Conservation (phyloP, 2,329 filamentous ascomycete genomes). For the Scolecobasidium constrictum region DNA sequence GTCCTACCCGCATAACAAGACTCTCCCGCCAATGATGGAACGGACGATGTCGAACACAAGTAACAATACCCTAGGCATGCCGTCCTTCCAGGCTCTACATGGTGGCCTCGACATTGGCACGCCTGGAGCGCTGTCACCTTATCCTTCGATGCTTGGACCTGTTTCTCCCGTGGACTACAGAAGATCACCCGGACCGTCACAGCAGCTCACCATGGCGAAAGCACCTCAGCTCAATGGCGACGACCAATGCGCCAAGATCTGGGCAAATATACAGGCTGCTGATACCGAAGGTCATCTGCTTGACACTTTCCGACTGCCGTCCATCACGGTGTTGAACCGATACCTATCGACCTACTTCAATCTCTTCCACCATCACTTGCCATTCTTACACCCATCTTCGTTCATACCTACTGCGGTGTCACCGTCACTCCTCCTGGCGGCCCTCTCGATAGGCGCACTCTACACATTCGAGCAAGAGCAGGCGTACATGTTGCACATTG, state of each 20-base stretch:
- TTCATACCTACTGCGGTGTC: slow-evolving; percentile 74
- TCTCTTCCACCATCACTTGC: slow-evolving; percentile 91
- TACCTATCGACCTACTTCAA: slow-evolving; percentile 95
- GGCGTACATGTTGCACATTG: slow-evolving; percentile 93
- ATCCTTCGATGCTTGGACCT: slow-evolving; percentile 54
- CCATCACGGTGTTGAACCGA: slow-evolving; percentile 69
- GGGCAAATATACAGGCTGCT: slow-evolving; percentile 73
- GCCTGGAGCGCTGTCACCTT: slow-evolving; percentile 64
- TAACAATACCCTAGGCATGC: slow-evolving; percentile 47
- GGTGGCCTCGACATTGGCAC: slow-evolving; percentile 55
- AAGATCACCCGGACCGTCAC: slow-evolving; percentile 57
- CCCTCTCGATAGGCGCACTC: slow-evolving; percentile 87
- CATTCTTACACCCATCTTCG: slow-evolving; percentile 86
- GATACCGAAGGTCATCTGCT: slow-evolving; percentile 76
- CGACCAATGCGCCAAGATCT: slow-evolving; percentile 72
- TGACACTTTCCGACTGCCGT: slow-evolving; percentile 82
- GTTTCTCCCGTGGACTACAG: slow-evolving; percentile 59
- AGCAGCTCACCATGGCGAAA: slow-evolving; percentile 52
- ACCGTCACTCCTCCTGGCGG: slow-evolving; percentile 73
- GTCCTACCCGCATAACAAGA: slow-evolving; percentile 46
- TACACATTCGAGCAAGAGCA: slow-evolving; percentile 97
- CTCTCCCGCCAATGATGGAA: slow-evolving; percentile 60
- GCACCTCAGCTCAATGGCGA: slow-evolving; percentile 76
- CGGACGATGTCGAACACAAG: slow-evolving; percentile 41
- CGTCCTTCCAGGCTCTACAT: slow-evolving; percentile 59